Evolutionary conservation across 352 stramenopile genomes (phyloP).

Genomic region (Plasmopara viticola): DNA sequence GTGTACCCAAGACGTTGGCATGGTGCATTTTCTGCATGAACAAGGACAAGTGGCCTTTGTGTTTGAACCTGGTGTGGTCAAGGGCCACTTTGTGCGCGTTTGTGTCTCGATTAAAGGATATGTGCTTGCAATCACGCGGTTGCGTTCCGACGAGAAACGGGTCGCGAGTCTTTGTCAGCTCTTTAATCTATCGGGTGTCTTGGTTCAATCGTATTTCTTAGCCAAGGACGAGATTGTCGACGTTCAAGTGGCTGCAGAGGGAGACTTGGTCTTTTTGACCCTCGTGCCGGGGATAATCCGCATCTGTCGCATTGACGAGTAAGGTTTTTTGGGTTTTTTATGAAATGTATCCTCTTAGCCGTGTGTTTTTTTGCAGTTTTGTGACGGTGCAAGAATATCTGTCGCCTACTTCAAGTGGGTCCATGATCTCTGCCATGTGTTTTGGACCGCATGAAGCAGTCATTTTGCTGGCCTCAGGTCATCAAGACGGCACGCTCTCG

Average conservation of each 20-base stretch:
- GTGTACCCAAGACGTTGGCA: slow-evolving; percentile 39
- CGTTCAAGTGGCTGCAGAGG: slow-evolving; percentile 58
- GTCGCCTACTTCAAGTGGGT: slow-evolving; percentile 21
- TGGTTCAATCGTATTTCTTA: slow-evolving; percentile 44
- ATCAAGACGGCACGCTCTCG: slow-evolving; percentile 67
- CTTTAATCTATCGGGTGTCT: slow-evolving; percentile 60
- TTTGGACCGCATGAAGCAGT: slow-evolving; percentile 75
- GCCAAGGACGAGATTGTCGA: slow-evolving; percentile 38
- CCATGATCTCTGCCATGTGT: slow-evolving; percentile 48
- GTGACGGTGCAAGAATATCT: slow-evolving; percentile 70
- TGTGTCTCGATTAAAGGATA: slow-evolving; percentile 55
- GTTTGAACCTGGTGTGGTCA: slow-evolving; percentile 31
- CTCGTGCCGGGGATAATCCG: slow-evolving; percentile 38
- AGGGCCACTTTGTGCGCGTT: slow-evolving; percentile 37
- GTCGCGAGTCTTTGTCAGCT: slow-evolving; percentile 45
- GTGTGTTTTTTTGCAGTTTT: slow-evolving; percentile 36
- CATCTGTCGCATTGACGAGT: slow-evolving; percentile 79
- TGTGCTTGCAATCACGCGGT: slow-evolving; percentile 37
- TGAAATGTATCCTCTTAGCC: neutral
- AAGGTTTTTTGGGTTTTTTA: slow-evolving; percentile 4
- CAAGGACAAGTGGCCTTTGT: slow-evolving; percentile 64
- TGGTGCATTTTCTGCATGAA: slow-evolving; percentile 72
- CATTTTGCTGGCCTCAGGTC: slow-evolving; percentile 61
- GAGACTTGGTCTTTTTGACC: slow-evolving; percentile 67
- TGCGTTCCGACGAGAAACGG: slow-evolving; percentile 1